Evolutionary conservation across 345 rosid genomes (phyloP).

Genomic region (Excoecaria cochinchinensis): DNA sequence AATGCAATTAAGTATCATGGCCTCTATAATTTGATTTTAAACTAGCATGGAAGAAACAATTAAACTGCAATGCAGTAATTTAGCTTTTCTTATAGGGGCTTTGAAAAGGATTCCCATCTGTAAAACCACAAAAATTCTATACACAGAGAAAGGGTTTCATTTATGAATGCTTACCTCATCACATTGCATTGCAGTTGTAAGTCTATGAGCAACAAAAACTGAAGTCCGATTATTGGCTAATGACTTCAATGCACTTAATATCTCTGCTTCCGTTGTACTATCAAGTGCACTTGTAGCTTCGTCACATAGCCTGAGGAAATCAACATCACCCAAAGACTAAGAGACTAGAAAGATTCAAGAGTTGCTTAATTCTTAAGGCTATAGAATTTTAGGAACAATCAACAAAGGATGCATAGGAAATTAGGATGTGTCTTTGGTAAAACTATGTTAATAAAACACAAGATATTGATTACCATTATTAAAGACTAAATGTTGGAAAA

Average conservation of each 20-base stretch:
- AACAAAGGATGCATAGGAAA: not conserved
- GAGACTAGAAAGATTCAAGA: not conserved
- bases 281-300: constrained; percentile 99
- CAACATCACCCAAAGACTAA: not conserved
- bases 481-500: too few species aligned
- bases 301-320: constrained; percentile 77
- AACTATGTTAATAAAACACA: not conserved
- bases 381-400: not conserved
- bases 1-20: too few species aligned
- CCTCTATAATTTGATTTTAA: too few species aligned
- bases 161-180: constrained; percentile 61
- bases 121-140: not conserved
- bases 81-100: not conserved
- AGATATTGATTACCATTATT: not conserved
- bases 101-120: not conserved
- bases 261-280: constrained; percentile 98
- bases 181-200: constrained; percentile 98
- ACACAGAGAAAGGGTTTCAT: not conserved
- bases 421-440: not conserved
- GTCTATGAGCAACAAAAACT: constrained; percentile 92
- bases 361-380: not conserved
- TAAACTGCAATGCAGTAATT: not conserved
- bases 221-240: constrained; percentile 86
- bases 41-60: not conserved
- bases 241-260: constrained; percentile 78